A percentile compares a stretch with the other conserved stretches of the same genome.
phyloP scores from a whole-genome alignment of 2,329 filamentous ascomycete species.

The Corynespora cassiicola region DNA sequence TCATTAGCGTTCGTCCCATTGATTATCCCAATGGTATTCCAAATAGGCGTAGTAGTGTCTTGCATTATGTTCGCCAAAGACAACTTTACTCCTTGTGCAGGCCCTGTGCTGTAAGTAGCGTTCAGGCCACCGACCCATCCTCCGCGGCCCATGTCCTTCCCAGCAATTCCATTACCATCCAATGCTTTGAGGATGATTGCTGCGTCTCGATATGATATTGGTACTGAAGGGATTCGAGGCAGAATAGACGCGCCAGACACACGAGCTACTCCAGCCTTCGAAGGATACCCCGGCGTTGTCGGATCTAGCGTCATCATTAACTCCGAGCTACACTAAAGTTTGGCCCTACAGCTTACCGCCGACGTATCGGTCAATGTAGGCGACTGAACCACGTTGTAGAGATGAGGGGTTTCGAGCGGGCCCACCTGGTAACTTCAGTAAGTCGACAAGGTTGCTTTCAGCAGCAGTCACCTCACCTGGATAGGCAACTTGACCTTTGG shows the following conservation, averaged over 20 bases:
- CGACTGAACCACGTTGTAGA: constrained; percentile 43
- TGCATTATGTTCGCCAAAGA: constrained; percentile 71
- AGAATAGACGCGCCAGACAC: constrained; percentile 66
- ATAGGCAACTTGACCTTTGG: constrained; percentile 41
- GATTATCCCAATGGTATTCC: constrained; percentile 72
- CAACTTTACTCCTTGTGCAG: constrained; percentile 58
- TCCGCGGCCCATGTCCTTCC: constrained; percentile 27
- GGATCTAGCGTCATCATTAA: constrained; percentile 12
- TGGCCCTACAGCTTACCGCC: constrained; percentile 60
- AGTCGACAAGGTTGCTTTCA: too few species aligned
- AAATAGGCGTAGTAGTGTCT: constrained; percentile 78
- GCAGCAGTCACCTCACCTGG: too few species aligned
- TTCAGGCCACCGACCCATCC: constrained; percentile 14
- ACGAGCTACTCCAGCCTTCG: constrained; percentile 77
- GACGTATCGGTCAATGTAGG: constrained; percentile 60
- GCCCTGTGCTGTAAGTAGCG: constrained; percentile 19
- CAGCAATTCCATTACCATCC: constrained; percentile 75
- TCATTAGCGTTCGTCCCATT: constrained; percentile 65
- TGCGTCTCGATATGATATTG: constrained; percentile 79
- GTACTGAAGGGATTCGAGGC: constrained; percentile 80
- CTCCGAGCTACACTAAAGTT: constrained; percentile 1
- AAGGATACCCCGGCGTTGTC: constrained; percentile 67
- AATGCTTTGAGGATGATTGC: constrained; percentile 78
- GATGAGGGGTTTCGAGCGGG: constrained; percentile 49
- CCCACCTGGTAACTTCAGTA: constrained; percentile 38